phyloP scores from a whole-genome alignment of 306 rosid species.

The Purshia tridentata region DNA sequence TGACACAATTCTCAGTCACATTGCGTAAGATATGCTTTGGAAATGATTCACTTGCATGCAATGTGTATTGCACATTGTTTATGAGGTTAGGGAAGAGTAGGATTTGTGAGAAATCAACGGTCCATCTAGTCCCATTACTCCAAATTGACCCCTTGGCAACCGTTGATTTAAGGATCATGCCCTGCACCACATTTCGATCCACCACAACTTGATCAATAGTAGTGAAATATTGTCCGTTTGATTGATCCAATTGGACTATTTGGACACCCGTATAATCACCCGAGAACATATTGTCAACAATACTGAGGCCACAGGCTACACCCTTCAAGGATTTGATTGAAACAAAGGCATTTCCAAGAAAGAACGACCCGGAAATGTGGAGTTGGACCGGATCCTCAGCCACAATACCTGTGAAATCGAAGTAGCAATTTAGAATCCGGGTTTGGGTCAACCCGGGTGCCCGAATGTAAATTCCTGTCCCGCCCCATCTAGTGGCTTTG shows the following conservation, averaged over 20 bases:
- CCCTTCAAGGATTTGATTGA: slow-evolving; percentile 37
- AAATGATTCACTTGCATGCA: slow-evolving; percentile 29
- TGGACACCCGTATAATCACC: slow-evolving; percentile 40
- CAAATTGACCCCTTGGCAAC: slow-evolving; percentile 34
- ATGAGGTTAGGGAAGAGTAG: slow-evolving; percentile 38
- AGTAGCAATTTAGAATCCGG: slow-evolving; percentile 35
- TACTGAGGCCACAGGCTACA: slow-evolving; percentile 24
- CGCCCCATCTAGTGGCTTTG: slow-evolving; percentile 41
- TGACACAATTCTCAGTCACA: slow-evolving; percentile 23
- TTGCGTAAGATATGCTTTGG: slow-evolving; percentile 33
- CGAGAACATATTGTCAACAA: slow-evolving; percentile 42
- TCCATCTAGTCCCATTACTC: slow-evolving; percentile 38
- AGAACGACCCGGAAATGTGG: slow-evolving; percentile 37
- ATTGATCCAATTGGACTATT: slow-evolving; percentile 36
- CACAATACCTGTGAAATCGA: slow-evolving; percentile 42
- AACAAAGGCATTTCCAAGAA: slow-evolving; percentile 42
- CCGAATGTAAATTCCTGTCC: slow-evolving; percentile 34
- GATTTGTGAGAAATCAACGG: slow-evolving; percentile 31
- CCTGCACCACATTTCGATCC: slow-evolving; percentile 38
- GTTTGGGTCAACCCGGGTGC: slow-evolving; percentile 44
- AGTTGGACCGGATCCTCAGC: slow-evolving; percentile 47
- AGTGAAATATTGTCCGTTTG: slow-evolving; percentile 21
- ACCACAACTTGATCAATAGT: slow-evolving; percentile 37
- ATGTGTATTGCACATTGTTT: slow-evolving; percentile 34
- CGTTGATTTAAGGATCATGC: slow-evolving; percentile 37